Percentiles rank a stretch among this genome's conserved stretches.
Conservation (phyloP, 129 eudicot species). For the Pseudognaphalium luteoalbum region DNA sequence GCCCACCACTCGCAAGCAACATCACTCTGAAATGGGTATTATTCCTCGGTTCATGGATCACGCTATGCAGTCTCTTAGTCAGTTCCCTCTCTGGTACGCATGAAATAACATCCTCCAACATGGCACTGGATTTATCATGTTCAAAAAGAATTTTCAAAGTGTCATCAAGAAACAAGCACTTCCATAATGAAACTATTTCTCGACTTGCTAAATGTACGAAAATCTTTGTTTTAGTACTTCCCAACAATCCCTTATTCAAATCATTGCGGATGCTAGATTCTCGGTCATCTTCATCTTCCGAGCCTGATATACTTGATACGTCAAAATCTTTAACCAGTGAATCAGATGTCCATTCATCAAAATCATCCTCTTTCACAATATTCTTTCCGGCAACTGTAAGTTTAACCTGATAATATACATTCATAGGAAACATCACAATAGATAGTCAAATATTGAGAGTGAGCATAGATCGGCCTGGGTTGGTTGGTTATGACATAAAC, state of each 20-base stretch:
- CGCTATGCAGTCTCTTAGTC: constrained; percentile 47
- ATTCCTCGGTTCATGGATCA: constrained; percentile 70
- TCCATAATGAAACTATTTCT: constrained; percentile 64
- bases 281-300: constrained; percentile 84
- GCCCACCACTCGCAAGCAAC: constrained; percentile 91
- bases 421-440: not conserved
- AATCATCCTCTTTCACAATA: constrained; percentile 79
- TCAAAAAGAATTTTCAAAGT: constrained; percentile 49
- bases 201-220: constrained; percentile 65
- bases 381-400: constrained; percentile 81
- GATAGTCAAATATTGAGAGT: no score
- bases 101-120: constrained; percentile 33
- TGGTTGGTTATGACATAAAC: no score
- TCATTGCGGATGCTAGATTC: constrained; percentile 35
- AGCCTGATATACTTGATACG: constrained; percentile 91
- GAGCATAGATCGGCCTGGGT: no score
- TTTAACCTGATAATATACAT: constrained; percentile 62
- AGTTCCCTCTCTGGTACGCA: constrained; percentile 55
- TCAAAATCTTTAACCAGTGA: constrained; percentile 70
- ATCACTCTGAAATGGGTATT: constrained; percentile 66
- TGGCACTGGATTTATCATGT: constrained; percentile 37
- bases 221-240: constrained; percentile 53
- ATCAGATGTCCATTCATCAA: constrained; percentile 71
- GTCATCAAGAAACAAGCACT: constrained; percentile 64
- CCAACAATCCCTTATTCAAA: constrained; percentile 37